Percentiles rank a stretch among this genome's conserved stretches.
phyloP scores from a whole-genome alignment of 352 stramenopile species.

The Plasmopara muralis region DNA sequence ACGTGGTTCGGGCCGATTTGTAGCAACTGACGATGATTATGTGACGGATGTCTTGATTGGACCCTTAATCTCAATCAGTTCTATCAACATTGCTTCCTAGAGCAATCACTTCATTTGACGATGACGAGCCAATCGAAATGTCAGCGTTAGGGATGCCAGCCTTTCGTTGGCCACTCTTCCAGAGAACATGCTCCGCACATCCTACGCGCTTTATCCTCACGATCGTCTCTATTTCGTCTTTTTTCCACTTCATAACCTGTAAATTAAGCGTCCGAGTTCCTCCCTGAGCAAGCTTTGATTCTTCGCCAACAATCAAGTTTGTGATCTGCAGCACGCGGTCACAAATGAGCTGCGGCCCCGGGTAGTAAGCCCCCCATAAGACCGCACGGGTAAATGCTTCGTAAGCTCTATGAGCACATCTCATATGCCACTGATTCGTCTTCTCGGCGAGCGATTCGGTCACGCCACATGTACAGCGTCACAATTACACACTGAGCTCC shows the following conservation, averaged over 20 bases:
- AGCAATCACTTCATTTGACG: slow-evolving; percentile 10
- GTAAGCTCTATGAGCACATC: slow-evolving; percentile 80
- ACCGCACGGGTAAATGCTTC: slow-evolving; percentile 56
- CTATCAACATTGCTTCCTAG: slow-evolving; percentile 11
- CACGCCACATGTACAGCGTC: slow-evolving; percentile 70
- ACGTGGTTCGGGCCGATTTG: too few species aligned
- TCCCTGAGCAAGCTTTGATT: slow-evolving; percentile 32
- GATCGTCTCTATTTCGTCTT: slow-evolving; percentile 23
- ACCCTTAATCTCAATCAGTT: slow-evolving; percentile 5
- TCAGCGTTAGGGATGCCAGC: slow-evolving; percentile 16
- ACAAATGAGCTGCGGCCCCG: slow-evolving; percentile 64
- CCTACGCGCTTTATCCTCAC: slow-evolving; percentile 30
- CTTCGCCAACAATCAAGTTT: slow-evolving; percentile 52
- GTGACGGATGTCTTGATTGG: slow-evolving; percentile 1
- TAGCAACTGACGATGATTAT: slow-evolving; percentile 2
- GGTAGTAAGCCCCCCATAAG: slow-evolving; percentile 61
- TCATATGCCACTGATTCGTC: slow-evolving; percentile 76
- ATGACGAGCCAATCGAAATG: slow-evolving; percentile 10
- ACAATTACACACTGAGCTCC: slow-evolving; percentile 60
- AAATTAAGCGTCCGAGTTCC: slow-evolving; percentile 18
- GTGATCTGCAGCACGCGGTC: slow-evolving; percentile 72
- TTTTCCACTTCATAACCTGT: slow-evolving; percentile 31
- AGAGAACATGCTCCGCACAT: slow-evolving; percentile 42
- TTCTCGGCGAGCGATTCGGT: slow-evolving; percentile 54
- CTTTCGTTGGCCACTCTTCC: slow-evolving; percentile 55